Evolutionary conservation across 345 rosid genomes (phyloP).

Genomic region (Lepidium africanum): DNA sequence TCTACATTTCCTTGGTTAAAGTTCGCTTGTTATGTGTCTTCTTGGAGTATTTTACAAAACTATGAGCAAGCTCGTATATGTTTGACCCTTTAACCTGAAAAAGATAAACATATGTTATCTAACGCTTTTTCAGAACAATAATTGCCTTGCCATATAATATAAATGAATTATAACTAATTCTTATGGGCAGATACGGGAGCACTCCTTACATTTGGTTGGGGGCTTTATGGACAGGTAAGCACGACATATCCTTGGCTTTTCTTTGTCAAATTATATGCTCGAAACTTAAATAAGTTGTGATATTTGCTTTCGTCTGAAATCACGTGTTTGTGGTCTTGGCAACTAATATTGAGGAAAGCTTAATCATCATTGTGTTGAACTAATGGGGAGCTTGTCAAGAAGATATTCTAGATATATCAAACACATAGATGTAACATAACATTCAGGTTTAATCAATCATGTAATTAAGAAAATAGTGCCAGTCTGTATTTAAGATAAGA

Average conservation of each 20-base stretch:
- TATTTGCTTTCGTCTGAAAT: background rate
- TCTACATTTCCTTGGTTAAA: background rate
- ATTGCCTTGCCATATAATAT: background rate
- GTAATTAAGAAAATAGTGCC: background rate
- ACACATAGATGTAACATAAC: background rate
- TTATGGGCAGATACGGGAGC: conserved; percentile 82
- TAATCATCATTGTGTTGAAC: conserved; percentile 3
- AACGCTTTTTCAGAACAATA: background rate
- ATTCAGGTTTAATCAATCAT: background rate
- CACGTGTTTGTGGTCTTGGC: background rate
- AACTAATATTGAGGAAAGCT: background rate
- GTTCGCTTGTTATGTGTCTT: background rate
- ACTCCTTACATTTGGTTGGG: conserved; percentile 97
- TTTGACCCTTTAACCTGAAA: background rate
- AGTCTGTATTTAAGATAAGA: conserved; percentile 42
- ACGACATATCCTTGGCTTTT: conserved; percentile 4
- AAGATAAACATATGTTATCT: background rate
- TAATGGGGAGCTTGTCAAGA: background rate
- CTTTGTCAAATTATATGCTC: background rate
- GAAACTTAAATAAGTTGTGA: background rate
- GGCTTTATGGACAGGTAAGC: conserved; percentile 97
- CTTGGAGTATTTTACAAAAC: background rate
- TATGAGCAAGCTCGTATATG: background rate
- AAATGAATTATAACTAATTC: background rate
- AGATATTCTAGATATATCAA: background rate